A percentile compares a stretch with the other conserved stretches of the same genome.
Evolutionary conservation across 345 rosid genomes (phyloP).

Genomic region (Camelina hispida): DNA sequence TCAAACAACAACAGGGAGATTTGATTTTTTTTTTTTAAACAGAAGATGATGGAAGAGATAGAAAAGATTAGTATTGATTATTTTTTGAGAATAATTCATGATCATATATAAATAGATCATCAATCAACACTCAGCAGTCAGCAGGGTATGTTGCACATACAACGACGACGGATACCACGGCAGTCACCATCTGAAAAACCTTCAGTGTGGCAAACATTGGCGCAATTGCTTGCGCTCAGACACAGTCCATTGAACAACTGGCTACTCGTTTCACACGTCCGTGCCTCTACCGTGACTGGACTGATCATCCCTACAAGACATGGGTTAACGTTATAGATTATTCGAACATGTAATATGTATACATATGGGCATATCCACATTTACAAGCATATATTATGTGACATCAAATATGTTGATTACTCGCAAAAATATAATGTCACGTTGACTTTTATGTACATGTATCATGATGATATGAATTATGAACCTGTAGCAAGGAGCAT

Average conservation of each 20-base stretch:
- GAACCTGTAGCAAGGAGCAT: constrained; percentile 40
- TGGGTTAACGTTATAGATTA: background rate
- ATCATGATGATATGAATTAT: background rate
- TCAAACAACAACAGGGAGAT: too few relatives aligned
- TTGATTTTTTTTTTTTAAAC: too few relatives aligned
- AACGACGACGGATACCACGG: constrained; percentile 37
- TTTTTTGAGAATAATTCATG: background rate
- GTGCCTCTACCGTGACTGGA: constrained; percentile 36
- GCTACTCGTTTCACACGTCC: constrained; percentile 36
- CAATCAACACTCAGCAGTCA: constrained; percentile 10
- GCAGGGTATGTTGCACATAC: constrained; percentile 35
- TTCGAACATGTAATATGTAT: background rate
- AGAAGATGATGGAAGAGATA: background rate
- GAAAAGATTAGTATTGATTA: background rate
- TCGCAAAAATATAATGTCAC: background rate
- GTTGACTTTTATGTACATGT: constrained; percentile 6
- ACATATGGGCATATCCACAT: background rate
- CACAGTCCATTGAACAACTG: constrained; percentile 36
- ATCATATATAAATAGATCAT: background rate
- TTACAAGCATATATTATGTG: background rate
- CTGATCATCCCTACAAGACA: constrained; percentile 20
- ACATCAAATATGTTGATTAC: background rate
- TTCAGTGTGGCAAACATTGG: constrained; percentile 39
- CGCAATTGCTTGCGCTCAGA: constrained; percentile 32
- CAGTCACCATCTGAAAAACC: constrained; percentile 44